Evolutionary conservation across 352 stramenopile genomes (phyloP).

Genomic region (Pythium chondricola): DNA sequence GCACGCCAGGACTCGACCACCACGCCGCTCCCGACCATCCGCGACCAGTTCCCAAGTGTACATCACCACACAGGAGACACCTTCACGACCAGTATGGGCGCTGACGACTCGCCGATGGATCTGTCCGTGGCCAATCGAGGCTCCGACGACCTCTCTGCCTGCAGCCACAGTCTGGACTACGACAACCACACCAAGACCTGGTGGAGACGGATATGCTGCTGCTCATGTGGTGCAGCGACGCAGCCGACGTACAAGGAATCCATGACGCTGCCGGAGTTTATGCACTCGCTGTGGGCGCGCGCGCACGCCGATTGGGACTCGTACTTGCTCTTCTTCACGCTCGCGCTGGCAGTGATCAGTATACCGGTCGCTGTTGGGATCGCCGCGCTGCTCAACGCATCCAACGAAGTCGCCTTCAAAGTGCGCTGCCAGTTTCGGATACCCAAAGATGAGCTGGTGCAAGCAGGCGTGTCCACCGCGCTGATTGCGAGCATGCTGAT

Average conservation of each 20-base stretch:
- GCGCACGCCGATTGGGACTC: conserved; percentile 72
- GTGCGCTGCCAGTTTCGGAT: conserved; percentile 34
- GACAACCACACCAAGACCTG: neutral
- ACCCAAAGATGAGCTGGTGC: conserved; percentile 12
- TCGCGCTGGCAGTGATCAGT: conserved; percentile 42
- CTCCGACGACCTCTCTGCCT: conserved; percentile 11
- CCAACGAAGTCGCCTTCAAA: conserved; percentile 28
- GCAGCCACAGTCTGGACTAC: conserved; percentile 5
- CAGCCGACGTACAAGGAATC: neutral
- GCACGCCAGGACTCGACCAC: conserved; percentile 1
- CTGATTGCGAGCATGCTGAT: conserved; percentile 47
- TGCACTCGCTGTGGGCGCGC: conserved; percentile 42
- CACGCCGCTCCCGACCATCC: neutral
- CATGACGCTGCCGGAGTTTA: conserved; percentile 15
- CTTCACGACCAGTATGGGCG: neutral
- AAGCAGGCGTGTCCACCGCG: conserved; percentile 30
- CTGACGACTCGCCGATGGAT: conserved; percentile 1
- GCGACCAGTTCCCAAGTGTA: conserved; percentile 7
- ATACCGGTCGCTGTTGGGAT: conserved; percentile 36
- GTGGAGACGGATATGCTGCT: conserved; percentile 8
- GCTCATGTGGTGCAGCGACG: neutral
- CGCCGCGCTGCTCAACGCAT: conserved; percentile 27
- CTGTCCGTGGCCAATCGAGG: conserved; percentile 1
- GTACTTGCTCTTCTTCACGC: conserved; percentile 49
- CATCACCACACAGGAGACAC: conserved; percentile 16